Conservation (phyloP, 805 yeast genomes). For the Saturnispora silvae region DNA sequence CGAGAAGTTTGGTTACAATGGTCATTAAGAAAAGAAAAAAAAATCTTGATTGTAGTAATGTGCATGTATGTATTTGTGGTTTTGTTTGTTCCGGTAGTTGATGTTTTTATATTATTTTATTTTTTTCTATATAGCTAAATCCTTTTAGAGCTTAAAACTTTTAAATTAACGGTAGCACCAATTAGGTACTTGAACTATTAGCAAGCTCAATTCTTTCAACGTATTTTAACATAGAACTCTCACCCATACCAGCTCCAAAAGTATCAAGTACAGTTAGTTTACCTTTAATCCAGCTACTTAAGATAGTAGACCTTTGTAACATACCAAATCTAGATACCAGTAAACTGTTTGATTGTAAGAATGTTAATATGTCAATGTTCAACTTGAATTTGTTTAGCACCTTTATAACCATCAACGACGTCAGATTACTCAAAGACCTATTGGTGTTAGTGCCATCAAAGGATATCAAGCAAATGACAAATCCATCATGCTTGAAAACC, state of each 20-base stretch:
- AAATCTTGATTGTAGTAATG: too few species aligned
- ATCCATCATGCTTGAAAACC: conserved; percentile 73
- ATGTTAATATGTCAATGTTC: conserved; percentile 73
- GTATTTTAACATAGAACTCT: conserved; percentile 42
- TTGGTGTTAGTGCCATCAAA: conserved; percentile 31
- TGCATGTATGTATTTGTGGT: too few species aligned
- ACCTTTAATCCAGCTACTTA: conserved; percentile 45
- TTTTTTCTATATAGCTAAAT: too few species aligned
- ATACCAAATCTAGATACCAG: conserved; percentile 66
- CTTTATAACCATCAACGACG: conserved; percentile 72
- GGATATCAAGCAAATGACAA: conserved; percentile 67
- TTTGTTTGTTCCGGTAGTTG: too few species aligned
- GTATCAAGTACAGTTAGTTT: conserved; percentile 32
- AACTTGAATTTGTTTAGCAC: conserved; percentile 74
- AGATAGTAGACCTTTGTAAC: conserved; percentile 63
- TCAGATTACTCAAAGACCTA: conserved; percentile 55
- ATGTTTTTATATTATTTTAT: too few species aligned
- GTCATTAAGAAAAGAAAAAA: too few species aligned
- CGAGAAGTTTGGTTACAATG: conserved; percentile 25
- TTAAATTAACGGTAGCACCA: too few species aligned
- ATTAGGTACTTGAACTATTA: too few species aligned
- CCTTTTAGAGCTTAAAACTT: too few species aligned
- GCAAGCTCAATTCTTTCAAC: conserved; percentile 13
- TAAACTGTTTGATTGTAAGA: conserved; percentile 51
- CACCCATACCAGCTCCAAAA: conserved; percentile 59